These are phyloP conservation scores for Aspergillus pseudoviridinutans DNA, from an alignment of 2,329 filamentous ascomycete genomes.

Conservation along the genomic window DNA sequence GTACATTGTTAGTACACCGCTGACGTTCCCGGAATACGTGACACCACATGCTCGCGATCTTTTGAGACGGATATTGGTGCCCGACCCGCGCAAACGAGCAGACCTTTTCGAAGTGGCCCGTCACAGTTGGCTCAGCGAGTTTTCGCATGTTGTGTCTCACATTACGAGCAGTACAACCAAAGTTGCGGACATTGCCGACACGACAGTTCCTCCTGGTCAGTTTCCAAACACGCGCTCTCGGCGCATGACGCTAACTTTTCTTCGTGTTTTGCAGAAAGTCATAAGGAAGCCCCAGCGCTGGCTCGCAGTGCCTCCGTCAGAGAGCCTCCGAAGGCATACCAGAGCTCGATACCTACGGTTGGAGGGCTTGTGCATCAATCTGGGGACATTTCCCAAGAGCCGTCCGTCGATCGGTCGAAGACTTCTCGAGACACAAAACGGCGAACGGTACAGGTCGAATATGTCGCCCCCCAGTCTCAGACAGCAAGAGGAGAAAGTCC, in stretches of 20 bases:
- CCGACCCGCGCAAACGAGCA: slow-evolving; percentile 88
- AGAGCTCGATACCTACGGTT: slow-evolving; percentile 45
- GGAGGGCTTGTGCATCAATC: slow-evolving; percentile 68
- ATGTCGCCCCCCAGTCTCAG: slow-evolving; percentile 85
- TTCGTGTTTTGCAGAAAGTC: slow-evolving; percentile 39
- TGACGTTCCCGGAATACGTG: slow-evolving; percentile 98
- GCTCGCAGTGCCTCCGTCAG: slow-evolving; percentile 89
- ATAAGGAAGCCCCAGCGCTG: slow-evolving; percentile 58
- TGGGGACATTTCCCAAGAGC: slow-evolving; percentile 66
- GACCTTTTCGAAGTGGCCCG: slow-evolving; percentile 96
- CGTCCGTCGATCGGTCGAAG: slow-evolving; percentile 62
- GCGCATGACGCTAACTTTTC: slow-evolving; percentile 4
- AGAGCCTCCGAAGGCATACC: slow-evolving; percentile 68
- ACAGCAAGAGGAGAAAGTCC: slow-evolving; percentile 65
- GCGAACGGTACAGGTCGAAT: slow-evolving; percentile 94
- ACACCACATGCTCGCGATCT: slow-evolving; percentile 94
- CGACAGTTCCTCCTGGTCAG: slow-evolving; percentile 61
- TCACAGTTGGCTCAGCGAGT: slow-evolving; percentile 97
- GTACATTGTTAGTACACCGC: slow-evolving; percentile 94
- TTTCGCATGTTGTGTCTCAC: slow-evolving; percentile 91
- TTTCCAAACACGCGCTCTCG: background rate
- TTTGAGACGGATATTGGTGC: slow-evolving; percentile 86
- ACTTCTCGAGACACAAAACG: slow-evolving; percentile 77
- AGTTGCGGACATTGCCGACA: slow-evolving; percentile 77
- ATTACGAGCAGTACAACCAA: slow-evolving; percentile 95